Evolutionary conservation across 768 basidiomycete genomes (phyloP).

Genomic region (Termitomyces heimii): DNA sequence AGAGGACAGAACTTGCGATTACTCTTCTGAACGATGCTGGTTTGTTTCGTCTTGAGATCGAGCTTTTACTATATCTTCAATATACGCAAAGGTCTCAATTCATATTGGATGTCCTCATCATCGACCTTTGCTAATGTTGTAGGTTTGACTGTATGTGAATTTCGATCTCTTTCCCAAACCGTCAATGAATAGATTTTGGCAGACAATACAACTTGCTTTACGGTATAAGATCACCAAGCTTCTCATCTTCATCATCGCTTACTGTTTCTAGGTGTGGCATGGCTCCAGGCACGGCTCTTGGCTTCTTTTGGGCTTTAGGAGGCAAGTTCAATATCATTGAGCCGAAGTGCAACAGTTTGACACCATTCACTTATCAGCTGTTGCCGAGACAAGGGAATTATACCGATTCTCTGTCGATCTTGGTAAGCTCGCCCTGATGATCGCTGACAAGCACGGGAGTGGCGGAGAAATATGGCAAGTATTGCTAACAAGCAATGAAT

Average conservation of each 20-base stretch:
- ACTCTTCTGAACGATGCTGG: slow-evolving; percentile 66
- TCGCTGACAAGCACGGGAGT: slow-evolving; percentile 61
- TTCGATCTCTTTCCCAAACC: not conserved
- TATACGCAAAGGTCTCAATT: slow-evolving; percentile 45
- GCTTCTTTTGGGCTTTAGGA: slow-evolving; percentile 69
- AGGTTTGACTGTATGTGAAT: slow-evolving; percentile 51
- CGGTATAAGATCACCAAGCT: slow-evolving; percentile 32
- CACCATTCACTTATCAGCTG: slow-evolving; percentile 26
- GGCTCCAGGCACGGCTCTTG: slow-evolving; percentile 60
- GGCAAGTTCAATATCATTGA: slow-evolving; percentile 26
- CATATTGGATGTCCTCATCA: slow-evolving; percentile 60
- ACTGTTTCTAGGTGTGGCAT: slow-evolving; percentile 48
- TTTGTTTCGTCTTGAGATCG: slow-evolving; percentile 15
- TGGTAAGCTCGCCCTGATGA: slow-evolving; percentile 57
- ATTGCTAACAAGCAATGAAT: not conserved
- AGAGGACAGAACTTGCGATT: slow-evolving; percentile 56
- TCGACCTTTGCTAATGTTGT: slow-evolving; percentile 56
- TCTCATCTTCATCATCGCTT: not conserved
- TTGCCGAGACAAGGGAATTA: slow-evolving; percentile 55
- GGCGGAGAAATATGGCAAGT: slow-evolving; percentile 63
- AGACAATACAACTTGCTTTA: slow-evolving; percentile 63
- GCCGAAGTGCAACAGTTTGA: not conserved
- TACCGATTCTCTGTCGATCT: slow-evolving; percentile 69
- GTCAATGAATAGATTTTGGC: not conserved
- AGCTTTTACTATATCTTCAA: not conserved